Evolutionary conservation across 225 moss, liverwort and hornwort species (phyloP), one percentile per base, ranked within the genome.

Genomic region (Marchantia polymorpha): DNA sequence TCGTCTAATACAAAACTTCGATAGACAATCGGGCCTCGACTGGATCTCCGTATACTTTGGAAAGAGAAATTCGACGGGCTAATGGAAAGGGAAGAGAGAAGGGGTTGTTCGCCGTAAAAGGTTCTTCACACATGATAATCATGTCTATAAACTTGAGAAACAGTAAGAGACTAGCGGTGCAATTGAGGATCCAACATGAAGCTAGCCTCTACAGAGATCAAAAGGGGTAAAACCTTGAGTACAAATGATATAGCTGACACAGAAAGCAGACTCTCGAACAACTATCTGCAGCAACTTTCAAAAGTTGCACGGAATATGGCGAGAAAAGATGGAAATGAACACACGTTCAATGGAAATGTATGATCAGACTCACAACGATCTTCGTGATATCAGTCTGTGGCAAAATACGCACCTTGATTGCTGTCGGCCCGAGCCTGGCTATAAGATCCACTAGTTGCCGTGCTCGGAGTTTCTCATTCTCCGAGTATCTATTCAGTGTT

Each of bases 401-500:
- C 10, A 8, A 50, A 65, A 75, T 68, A 50, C 81, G 50, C 74
- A 93, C 94, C 93, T 95, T 95, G 70, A 95, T 95, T 56, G 93
- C 91, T 79, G 93, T 95, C 12, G 93, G 94, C 79, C 94, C 94
- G 75, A 95, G 89, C 60, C 84, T 87, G 49, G 90, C 83, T 81
- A 95, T 93, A 52, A 95, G 92, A 78, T 91, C 88, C 72, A 95
- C 93, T 58, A 92, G 90, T 84, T 95, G 93, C 61, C 79, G 47
- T 69, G 94, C 93, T 17, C 93, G 87, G 52, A 89, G 81, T 52
- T 72, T 84, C 80, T 95, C 90, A 83, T 89, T 81, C 53, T 92
- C 83, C 54, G 59, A 69, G 67, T 84, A 87, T 47, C 82, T 84
- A 61, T 93, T 91, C 17, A 84, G 65, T 67, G 83, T 89, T 54